These are phyloP conservation scores for Phyllosticta ampelicida DNA, from an alignment of 2,329 filamentous ascomycete genomes.

Conservation along the genomic window DNA sequence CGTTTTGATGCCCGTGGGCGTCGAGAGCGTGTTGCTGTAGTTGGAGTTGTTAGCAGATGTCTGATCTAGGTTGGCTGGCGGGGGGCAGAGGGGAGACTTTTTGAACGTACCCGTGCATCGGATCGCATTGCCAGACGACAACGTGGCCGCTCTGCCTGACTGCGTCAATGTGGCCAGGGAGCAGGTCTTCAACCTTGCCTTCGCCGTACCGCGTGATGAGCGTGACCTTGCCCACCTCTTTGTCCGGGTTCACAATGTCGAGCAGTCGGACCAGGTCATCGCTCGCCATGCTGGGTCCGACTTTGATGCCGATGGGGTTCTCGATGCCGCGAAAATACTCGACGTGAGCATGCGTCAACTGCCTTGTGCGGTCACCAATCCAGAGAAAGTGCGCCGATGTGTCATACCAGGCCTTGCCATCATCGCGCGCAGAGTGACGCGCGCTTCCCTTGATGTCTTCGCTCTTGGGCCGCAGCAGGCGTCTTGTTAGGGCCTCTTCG, in stretches of 20 bases:
- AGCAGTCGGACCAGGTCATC: conserved; percentile 70
- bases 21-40: conserved; percentile 48
- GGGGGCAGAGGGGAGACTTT: neutral
- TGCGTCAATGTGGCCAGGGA: conserved; percentile 78
- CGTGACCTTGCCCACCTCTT: conserved; percentile 85
- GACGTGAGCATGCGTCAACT: conserved; percentile 86
- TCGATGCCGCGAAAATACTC: conserved; percentile 95
- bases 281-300: conserved; percentile 73
- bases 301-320: conserved; percentile 94
- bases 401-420: conserved; percentile 67
- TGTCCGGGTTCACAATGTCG: conserved; percentile 69
- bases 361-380: conserved; percentile 93
- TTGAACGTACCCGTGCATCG: conserved; percentile 78
- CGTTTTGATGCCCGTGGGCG: conserved; percentile 75
- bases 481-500: conserved; percentile 75
- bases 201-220: conserved; percentile 93
- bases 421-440: conserved; percentile 17
- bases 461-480: conserved; percentile 51
- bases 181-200: conserved; percentile 58
- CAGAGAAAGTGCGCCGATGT: conserved; percentile 95
- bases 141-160: conserved; percentile 67
- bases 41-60: neutral
- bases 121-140: conserved; percentile 97
- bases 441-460: conserved; percentile 20
- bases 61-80: neutral